These are phyloP conservation scores for Jimgerdemannia flammicorona DNA, from an alignment of 192 early-diverging fungal species.

Conservation along the genomic window DNA sequence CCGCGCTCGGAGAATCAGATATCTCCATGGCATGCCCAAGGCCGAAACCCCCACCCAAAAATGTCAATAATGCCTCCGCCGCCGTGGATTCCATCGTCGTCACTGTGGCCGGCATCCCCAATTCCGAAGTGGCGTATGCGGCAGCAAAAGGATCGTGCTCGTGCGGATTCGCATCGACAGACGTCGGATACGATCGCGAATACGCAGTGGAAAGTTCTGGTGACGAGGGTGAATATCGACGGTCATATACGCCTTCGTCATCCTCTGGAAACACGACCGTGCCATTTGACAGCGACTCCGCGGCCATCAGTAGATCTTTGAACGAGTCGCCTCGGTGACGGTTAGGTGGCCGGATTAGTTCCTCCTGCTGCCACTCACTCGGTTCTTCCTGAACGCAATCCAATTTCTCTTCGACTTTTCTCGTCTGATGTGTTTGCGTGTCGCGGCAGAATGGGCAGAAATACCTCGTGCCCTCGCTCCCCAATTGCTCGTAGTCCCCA, in stretches of 20 bases:
- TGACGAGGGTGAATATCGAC: constrained; percentile 12
- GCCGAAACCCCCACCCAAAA: constrained; percentile 23
- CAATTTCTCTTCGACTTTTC: not conserved
- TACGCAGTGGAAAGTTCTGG: no score
- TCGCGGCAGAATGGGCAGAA: constrained; percentile 49
- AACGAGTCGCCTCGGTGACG: not conserved
- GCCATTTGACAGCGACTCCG: constrained; percentile 15
- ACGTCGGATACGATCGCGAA: not conserved
- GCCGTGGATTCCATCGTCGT: constrained; percentile 23
- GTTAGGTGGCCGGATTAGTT: not conserved
- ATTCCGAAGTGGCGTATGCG: constrained; percentile 16
- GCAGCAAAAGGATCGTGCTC: not conserved
- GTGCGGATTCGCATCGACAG: no score
- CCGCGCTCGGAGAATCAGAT: not conserved
- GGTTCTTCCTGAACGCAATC: constrained; percentile 1
- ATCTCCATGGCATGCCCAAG: constrained; percentile 9
- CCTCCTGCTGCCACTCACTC: constrained; percentile 4
- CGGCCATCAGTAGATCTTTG: constrained; percentile 14
- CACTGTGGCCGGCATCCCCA: constrained; percentile 21
- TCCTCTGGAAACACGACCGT: not conserved
- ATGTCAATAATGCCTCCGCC: constrained; percentile 27
- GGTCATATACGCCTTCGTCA: constrained; percentile 1
- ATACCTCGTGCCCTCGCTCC: constrained; percentile 51
- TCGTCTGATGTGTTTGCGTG: not conserved
- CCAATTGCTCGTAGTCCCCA: constrained; percentile 51